phyloP scores from a whole-genome alignment of 169 alveolate genomes.

The Cryptosporidium sp. region DNA sequence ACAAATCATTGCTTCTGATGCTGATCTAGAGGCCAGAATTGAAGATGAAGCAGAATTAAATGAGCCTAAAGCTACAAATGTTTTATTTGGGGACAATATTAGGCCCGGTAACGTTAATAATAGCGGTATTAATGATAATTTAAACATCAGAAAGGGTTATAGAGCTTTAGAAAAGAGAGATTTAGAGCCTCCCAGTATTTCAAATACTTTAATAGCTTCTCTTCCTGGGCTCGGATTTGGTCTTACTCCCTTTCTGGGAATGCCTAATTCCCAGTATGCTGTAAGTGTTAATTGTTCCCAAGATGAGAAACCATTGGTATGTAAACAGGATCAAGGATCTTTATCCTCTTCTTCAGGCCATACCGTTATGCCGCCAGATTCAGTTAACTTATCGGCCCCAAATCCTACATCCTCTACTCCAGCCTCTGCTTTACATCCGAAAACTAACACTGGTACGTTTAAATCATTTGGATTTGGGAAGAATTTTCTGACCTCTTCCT shows the following conservation, averaged over 20 bases:
- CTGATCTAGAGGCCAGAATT: neutral
- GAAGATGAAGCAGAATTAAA: neutral
- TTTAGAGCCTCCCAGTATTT: neutral
- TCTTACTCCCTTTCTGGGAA: constrained; percentile 61
- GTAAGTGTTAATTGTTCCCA: neutral
- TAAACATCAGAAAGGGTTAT: too few relatives aligned
- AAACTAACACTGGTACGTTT: neutral
- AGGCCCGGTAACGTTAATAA: neutral
- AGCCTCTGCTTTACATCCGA: neutral
- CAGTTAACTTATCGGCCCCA: constrained; percentile 1
- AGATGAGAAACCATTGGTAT: neutral
- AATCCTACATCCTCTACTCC: neutral
- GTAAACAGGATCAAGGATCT: neutral
- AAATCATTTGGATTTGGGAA: constrained; percentile 2
- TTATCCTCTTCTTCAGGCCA: too few relatives aligned
- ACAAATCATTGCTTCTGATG: neutral
- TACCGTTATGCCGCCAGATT: neutral
- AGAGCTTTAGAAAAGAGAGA: neutral
- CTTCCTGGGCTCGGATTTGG: constrained; percentile 73
- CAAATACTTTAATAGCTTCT: constrained; percentile 51
- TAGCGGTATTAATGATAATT: neutral
- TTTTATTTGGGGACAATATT: too few relatives aligned
- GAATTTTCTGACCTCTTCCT: neutral
- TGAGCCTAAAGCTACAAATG: neutral
- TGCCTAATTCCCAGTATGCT: constrained; percentile 70